A percentile compares a stretch with the other conserved stretches of the same genome.
Evolutionary conservation across 305 asterid genomes (phyloP).

Genomic region (Fraxinus latifolia): DNA sequence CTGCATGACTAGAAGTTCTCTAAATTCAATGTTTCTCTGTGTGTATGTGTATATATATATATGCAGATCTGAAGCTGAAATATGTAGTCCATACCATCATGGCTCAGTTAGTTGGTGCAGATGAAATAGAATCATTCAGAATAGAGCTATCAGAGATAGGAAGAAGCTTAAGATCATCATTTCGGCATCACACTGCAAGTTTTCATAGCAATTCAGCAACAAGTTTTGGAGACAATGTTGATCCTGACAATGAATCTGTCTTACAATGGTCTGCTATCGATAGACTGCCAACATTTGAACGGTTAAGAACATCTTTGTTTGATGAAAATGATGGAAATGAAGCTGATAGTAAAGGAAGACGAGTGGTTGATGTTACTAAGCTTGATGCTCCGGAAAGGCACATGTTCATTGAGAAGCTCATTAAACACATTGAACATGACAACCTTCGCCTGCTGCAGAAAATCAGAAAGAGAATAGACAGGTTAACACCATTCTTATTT

Average conservation of each 20-base stretch:
- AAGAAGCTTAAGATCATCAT: constrained; percentile 51
- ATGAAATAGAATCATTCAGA: constrained; percentile 51
- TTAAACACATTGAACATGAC: constrained; percentile 30
- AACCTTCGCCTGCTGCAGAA: constrained; percentile 28
- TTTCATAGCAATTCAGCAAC: constrained; percentile 39
- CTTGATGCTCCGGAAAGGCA: constrained; percentile 27
- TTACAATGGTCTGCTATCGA: constrained; percentile 48
- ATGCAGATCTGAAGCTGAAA: constrained; percentile 4
- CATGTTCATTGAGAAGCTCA: constrained; percentile 30
- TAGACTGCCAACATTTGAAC: constrained; percentile 41
- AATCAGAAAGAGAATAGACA: constrained; percentile 32
- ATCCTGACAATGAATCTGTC: constrained; percentile 33
- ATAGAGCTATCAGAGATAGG: constrained; percentile 45
- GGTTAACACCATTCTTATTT: constrained; percentile 16
- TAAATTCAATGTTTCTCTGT: not conserved
- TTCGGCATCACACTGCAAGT: constrained; percentile 35
- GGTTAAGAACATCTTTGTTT: constrained; percentile 41
- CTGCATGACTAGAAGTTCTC: not conserved
- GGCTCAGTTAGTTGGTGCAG: constrained; percentile 51
- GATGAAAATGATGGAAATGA: constrained; percentile 28
- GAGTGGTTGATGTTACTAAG: constrained; percentile 45
- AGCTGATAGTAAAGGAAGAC: constrained; percentile 22
- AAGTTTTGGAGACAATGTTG: constrained; percentile 27
- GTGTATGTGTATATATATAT: not conserved
- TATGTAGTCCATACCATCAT: constrained; percentile 7